phyloP scores from a whole-genome alignment of 257 asterid species.

The Solanum chilense region DNA sequence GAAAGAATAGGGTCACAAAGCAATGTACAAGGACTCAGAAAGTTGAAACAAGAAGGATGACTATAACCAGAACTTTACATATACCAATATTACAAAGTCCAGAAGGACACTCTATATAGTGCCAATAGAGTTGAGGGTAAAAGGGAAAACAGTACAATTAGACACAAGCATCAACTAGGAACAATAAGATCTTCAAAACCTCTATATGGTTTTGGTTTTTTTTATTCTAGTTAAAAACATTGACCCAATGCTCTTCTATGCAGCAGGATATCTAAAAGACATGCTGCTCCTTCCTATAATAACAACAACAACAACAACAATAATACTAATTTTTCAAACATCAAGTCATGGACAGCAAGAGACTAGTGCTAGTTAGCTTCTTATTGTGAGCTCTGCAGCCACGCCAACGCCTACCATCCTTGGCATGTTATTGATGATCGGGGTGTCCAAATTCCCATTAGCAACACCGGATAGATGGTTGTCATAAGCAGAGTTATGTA shows the following conservation, averaged over 20 bases:
- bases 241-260: neutral
- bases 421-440: slow-evolving; percentile 27
- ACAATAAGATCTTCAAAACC: neutral
- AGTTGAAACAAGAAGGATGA: neutral
- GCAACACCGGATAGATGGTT: slow-evolving; percentile 10
- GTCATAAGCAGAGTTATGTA: slow-evolving; percentile 72
- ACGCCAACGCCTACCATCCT: slow-evolving; percentile 19
- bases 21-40: neutral
- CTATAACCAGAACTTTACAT: neutral
- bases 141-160: neutral
- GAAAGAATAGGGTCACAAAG: neutral
- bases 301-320: neutral
- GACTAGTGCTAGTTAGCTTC: slow-evolving; percentile 22
- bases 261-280: slow-evolving; percentile 15
- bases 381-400: slow-evolving; percentile 47
- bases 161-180: neutral
- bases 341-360: neutral
- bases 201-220: neutral
- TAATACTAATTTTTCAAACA: neutral
- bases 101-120: neutral
- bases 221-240: neutral
- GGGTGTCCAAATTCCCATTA: slow-evolving; percentile 23
- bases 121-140: neutral
- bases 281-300: neutral
- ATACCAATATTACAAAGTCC: neutral